These are phyloP conservation scores for Colletotrichum lindemuthianum DNA, from an alignment of 2,329 filamentous ascomycete genomes.

Conservation along the genomic window DNA sequence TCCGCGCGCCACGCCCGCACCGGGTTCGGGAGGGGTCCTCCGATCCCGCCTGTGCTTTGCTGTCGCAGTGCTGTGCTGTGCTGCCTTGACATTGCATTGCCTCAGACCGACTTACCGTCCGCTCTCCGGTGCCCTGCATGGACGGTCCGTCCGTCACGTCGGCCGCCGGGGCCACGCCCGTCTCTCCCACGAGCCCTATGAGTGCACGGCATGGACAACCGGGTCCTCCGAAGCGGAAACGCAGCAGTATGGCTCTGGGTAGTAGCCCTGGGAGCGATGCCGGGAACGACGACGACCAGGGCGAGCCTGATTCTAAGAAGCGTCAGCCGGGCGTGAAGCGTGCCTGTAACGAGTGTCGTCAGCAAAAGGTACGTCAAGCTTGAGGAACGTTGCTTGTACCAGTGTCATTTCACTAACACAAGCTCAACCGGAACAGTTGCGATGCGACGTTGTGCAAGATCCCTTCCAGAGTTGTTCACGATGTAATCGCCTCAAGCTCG, in stretches of 20 bases:
- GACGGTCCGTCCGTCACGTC: slow-evolving; percentile 58
- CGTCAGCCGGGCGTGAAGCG: slow-evolving; percentile 78
- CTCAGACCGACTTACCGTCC: slow-evolving; percentile 32
- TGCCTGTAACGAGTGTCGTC: slow-evolving; percentile 85
- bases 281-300: slow-evolving; percentile 66
- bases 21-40: slow-evolving; percentile 32
- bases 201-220: slow-evolving; percentile 61
- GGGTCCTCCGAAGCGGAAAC: slow-evolving; percentile 66
- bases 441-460: slow-evolving; percentile 85
- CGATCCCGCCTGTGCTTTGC: slow-evolving; percentile 34
- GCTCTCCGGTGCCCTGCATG: slow-evolving; percentile 49
- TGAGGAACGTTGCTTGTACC: background rate
- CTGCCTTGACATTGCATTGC: slow-evolving; percentile 23
- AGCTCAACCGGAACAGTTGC: slow-evolving; percentile 62
- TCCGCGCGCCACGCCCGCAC: slow-evolving; percentile 29
- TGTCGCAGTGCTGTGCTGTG: too few relatives aligned
- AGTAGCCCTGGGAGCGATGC: slow-evolving; percentile 70
- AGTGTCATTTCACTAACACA: slow-evolving; percentile 13
- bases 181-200: slow-evolving; percentile 66
- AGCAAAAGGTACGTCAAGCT: slow-evolving; percentile 77
- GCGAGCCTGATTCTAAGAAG: slow-evolving; percentile 65
- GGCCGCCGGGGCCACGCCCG: slow-evolving; percentile 58
- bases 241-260: slow-evolving; percentile 63
- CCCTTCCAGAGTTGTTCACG: slow-evolving; percentile 81
- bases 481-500: slow-evolving; percentile 81